Percentiles rank a stretch among this genome's conserved stretches.
These are phyloP conservation scores for Diutina neorugosa DNA, from an alignment of 1,139 yeast genomes.

Conservation along the genomic window DNA sequence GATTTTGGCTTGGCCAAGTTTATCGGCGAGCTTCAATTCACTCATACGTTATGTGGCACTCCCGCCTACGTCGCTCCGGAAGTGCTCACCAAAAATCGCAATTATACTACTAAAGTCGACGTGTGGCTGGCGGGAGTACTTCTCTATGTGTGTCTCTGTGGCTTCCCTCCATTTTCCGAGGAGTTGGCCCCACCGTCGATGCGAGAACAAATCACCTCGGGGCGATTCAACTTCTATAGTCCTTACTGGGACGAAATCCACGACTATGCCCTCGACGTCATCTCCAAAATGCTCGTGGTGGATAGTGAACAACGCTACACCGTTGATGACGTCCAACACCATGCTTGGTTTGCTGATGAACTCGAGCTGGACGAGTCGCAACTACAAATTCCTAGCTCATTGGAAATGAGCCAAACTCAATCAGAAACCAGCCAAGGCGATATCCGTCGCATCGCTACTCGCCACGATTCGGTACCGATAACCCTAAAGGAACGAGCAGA, in stretches of 20 bases:
- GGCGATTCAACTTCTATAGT: slow-evolving; percentile 60
- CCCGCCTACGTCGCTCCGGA: slow-evolving; percentile 59
- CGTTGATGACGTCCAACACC: slow-evolving; percentile 38
- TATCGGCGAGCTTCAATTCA: slow-evolving; percentile 17
- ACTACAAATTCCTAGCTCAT: neutral
- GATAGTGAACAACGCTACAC: slow-evolving; percentile 43
- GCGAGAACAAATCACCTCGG: slow-evolving; percentile 60
- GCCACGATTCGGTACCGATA: neutral
- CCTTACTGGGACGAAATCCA: slow-evolving; percentile 70
- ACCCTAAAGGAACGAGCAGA: slow-evolving; percentile 2
- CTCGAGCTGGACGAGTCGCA: neutral
- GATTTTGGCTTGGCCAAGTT: slow-evolving; percentile 36
- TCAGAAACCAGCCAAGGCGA: neutral
- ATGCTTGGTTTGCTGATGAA: slow-evolving; percentile 39
- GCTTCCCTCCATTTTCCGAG: slow-evolving; percentile 78
- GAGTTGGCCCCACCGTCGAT: slow-evolving; percentile 70
- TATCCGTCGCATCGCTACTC: neutral
- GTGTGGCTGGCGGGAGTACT: slow-evolving; percentile 75
- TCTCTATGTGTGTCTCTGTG: slow-evolving; percentile 65
- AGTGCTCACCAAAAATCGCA: slow-evolving; percentile 40
- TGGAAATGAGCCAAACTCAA: neutral
- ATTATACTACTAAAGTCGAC: slow-evolving; percentile 62
- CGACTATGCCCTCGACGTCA: slow-evolving; percentile 54
- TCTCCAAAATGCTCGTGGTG: slow-evolving; percentile 46
- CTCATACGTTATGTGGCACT: slow-evolving; percentile 18